Percentiles rank a stretch among this genome's conserved stretches.
phyloP scores from a whole-genome alignment of 306 rosid genomes.

The Styphnolobium japonicum region DNA sequence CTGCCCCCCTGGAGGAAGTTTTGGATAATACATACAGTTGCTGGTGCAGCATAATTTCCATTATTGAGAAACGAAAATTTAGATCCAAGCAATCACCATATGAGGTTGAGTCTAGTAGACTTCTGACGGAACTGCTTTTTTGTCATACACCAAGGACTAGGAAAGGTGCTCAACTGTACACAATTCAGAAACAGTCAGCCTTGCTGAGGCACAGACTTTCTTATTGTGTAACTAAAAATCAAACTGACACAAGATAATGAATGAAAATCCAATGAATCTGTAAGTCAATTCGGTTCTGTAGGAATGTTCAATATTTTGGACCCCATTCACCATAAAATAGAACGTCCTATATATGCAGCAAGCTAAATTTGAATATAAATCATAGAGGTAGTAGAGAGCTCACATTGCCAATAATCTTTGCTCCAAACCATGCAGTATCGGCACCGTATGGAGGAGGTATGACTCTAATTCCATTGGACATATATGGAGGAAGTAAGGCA shows the following conservation, averaged over 20 bases:
- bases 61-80: background rate
- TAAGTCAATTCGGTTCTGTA: background rate
- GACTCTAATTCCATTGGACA: slow-evolving; percentile 57
- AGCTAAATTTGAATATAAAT: slow-evolving; percentile 6
- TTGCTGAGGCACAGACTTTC: background rate
- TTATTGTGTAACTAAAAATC: background rate
- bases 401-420: slow-evolving; percentile 77
- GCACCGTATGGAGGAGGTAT: slow-evolving; percentile 81
- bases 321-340: background rate
- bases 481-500: slow-evolving; percentile 52
- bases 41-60: background rate
- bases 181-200: slow-evolving; percentile 15
- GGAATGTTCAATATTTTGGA: background rate
- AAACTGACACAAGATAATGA: background rate
- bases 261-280: background rate
- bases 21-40: background rate
- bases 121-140: slow-evolving; percentile 67
- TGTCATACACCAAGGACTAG: slow-evolving; percentile 70
- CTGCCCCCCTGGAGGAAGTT: background rate
- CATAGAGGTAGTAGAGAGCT: slow-evolving; percentile 26
- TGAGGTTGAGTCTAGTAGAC: slow-evolving; percentile 52
- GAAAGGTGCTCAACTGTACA: slow-evolving; percentile 83
- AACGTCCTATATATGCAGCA: background rate
- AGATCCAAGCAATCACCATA: slow-evolving; percentile 48
- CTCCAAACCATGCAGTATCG: slow-evolving; percentile 91